Evolutionary conservation across 352 stramenopile genomes (phyloP), one percentile per base, ranked within the genome.

Genomic region (Globisporangium viniferum): DNA sequence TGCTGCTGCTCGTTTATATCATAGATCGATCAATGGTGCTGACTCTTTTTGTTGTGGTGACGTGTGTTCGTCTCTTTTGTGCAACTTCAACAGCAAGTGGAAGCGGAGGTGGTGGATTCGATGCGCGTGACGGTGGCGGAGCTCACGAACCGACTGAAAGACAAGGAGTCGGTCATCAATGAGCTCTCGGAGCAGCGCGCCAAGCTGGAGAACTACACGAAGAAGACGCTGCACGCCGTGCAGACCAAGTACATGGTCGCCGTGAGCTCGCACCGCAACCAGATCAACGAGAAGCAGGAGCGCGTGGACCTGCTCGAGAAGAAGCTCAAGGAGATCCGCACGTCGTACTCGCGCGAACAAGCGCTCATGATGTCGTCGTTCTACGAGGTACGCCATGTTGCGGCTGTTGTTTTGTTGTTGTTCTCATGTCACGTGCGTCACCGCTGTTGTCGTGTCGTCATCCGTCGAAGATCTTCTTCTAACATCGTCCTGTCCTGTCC

Each of bases 181-280:
- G 88, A 94, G 66, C 76, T 96, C 20, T 86, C 86, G 3, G 86
- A 94, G 73, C 86, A 96, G 73, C 82, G 86, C 39, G 76, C 88
- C 12, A 96, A 96, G 73, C 80, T 96, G 35, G 89, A 96, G 70
- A 96, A 91, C 51, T 96, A 96, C 80, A 96, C 89, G 6, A 93
- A 93, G 74, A 96, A 96, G 73, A 96, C 89, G 33, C 81, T 96
- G 46, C 86, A 95, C 71, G 86, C 86, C n/a, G 88, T 96, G 49
- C 89, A 96, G 73, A 94, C 84, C 64, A 96, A 96, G 77, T 96
- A 96, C 74, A 94, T 94, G 86, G 87, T 96, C 33, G 85, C 88
- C 10, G 86, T 96, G 56, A 94, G 87, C 64, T 93, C 88, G 5
- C 88, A 96, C 65, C 86, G 86, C 66, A 96, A 95, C 75, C 89